Evolutionary conservation across 2,329 filamentous ascomycete genomes (phyloP), one percentile per base, ranked within the genome.

Genomic region (Aspergillus sp.): DNA sequence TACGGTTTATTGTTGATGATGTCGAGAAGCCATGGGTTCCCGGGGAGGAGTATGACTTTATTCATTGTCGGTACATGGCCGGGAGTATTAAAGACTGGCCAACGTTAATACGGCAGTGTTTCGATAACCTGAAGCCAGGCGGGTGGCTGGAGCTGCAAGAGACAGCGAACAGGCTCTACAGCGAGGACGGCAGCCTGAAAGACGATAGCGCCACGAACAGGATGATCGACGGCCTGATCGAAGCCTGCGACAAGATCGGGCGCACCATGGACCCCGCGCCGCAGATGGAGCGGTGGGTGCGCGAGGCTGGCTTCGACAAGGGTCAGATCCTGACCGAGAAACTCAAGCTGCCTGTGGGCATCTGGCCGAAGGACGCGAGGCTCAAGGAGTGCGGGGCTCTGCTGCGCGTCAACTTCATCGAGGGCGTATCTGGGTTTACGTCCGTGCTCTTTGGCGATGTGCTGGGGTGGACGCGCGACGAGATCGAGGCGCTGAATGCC

Each of bases 1-100:
- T 73, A 5, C 62, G 60, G n/a, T 75, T 75, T 50, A 41, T 71
- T 4, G 63, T 75, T 3, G 70, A 74, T 35, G 72, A 75, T 39
- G 67, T 69, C 19, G 70, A 73, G 59, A 64, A 64, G 4, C 64
- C 66, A 6, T 75, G 72, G 73, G 55, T 70, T 2, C 54, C 61
- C 9, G 61, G 39, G 1, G 60, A 64, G 9, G 62, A 62, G 1
- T 74, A 73, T 56, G 71, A 74, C 48, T 70, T 70, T 40, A 72
- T 75, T 15, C 68, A 72, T 43, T 68, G 63, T 48, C 65, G 72
- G n/a, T 70, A 72, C 43, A 60, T 72, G 24, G 68, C 68, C 0
- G 70, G 70, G 15, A 64, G 69, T 9, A 71, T 73, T 19, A 59
- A 64, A 8, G 67, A 71, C 58, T 71, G 70, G 55, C 63, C 68